These are phyloP conservation scores for Vaccinium darrowii DNA, from an alignment of 148 eudicot species.

Conservation along the genomic window DNA sequence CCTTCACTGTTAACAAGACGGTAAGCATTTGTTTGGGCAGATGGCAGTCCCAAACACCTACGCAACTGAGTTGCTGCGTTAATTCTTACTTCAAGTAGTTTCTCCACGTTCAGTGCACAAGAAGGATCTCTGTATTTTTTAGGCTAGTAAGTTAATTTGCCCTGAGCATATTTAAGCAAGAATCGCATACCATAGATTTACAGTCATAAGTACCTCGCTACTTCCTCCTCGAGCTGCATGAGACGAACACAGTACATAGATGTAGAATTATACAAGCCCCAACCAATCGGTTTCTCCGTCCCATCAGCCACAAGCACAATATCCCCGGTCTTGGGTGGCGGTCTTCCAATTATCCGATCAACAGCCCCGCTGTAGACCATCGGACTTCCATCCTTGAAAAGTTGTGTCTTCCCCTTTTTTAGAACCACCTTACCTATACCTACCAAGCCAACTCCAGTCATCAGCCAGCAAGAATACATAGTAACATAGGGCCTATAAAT, in stretches of 20 bases:
- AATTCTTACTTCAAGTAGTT: conserved; percentile 65
- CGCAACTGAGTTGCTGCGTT: conserved; percentile 57
- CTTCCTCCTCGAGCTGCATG: conserved; percentile 92
- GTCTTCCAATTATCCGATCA: conserved; percentile 89
- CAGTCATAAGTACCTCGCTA: conserved; percentile 37
- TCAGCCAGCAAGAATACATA: conserved; percentile 11
- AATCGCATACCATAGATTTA: background rate
- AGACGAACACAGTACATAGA: conserved; percentile 95
- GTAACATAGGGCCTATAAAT: background rate
- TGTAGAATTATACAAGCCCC: conserved; percentile 90
- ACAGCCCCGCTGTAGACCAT: conserved; percentile 96
- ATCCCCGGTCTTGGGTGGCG: conserved; percentile 88
- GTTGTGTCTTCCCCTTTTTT: conserved; percentile 85
- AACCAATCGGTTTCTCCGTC: conserved; percentile 77
- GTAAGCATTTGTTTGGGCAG: conserved; percentile 68
- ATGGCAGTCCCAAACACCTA: conserved; percentile 70
- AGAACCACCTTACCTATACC: conserved; percentile 85
- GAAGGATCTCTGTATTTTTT: conserved; percentile 62
- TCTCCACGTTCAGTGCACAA: conserved; percentile 74
- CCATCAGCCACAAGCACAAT: conserved; percentile 89
- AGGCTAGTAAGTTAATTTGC: background rate
- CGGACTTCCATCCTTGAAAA: conserved; percentile 87
- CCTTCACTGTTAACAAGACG: conserved; percentile 99
- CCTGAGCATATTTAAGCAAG: background rate
- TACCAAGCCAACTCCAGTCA: conserved; percentile 23